A percentile compares a stretch with the other conserved stretches of the same genome.
These are phyloP conservation scores for Starmerella geochares DNA, from an alignment of 805 yeast species.

Conservation along the genomic window DNA sequence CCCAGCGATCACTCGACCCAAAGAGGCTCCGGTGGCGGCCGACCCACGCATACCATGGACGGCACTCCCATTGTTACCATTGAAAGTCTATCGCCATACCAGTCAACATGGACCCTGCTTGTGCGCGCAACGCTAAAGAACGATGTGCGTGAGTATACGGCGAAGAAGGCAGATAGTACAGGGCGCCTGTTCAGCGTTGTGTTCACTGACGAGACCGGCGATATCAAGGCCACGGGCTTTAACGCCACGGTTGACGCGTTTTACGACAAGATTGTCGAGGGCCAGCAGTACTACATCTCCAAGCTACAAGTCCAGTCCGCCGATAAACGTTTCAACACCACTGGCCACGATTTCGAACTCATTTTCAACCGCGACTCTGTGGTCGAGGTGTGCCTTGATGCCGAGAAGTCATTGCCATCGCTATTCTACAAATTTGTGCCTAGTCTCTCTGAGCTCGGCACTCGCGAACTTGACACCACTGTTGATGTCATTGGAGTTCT, in stretches of 20 bases:
- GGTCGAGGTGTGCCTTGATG: slow-evolving; percentile 52
- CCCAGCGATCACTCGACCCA: slow-evolving; percentile 7
- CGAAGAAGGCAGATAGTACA: slow-evolving; percentile 39
- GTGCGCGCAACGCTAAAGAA: slow-evolving; percentile 85
- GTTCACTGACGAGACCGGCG: slow-evolving; percentile 87
- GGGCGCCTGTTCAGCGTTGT: slow-evolving; percentile 85
- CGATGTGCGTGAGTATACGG: slow-evolving; percentile 75
- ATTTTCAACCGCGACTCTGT: slow-evolving; percentile 68
- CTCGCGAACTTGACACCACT: slow-evolving; percentile 41
- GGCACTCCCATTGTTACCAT: slow-evolving; percentile 13
- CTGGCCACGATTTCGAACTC: slow-evolving; percentile 82
- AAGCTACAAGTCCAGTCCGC: slow-evolving; percentile 74
- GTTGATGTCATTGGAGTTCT: slow-evolving; percentile 84
- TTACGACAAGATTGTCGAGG: slow-evolving; percentile 70
- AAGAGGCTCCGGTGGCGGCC: neutral
- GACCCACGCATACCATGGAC: slow-evolving; percentile 2
- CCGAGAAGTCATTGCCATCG: slow-evolving; percentile 52
- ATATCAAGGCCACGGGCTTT: slow-evolving; percentile 91
- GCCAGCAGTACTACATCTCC: slow-evolving; percentile 78
- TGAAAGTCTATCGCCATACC: slow-evolving; percentile 64
- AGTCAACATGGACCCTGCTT: slow-evolving; percentile 81
- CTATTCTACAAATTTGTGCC: slow-evolving; percentile 66
- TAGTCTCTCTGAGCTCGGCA: slow-evolving; percentile 46
- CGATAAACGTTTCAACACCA: slow-evolving; percentile 72
- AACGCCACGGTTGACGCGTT: slow-evolving; percentile 74